phyloP scores from a whole-genome alignment of 805 yeast species.

The Lipomyces spencermartinsiae region DNA sequence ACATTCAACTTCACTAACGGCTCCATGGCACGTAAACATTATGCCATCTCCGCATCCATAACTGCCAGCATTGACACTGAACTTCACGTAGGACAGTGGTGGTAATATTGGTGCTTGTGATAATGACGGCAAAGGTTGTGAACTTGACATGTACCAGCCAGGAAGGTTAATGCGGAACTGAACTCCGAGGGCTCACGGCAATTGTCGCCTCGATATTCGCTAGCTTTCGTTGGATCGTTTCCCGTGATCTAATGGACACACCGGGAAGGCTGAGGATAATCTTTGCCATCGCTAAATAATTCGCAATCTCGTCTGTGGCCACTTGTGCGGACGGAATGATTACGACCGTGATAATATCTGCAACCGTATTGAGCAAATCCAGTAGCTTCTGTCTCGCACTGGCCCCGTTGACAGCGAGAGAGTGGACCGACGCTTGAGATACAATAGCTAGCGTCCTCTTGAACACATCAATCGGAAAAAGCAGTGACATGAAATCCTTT shows the following conservation, averaged over 20 bases:
- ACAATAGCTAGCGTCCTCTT: conserved; percentile 3
- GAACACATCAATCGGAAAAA: conserved; percentile 9
- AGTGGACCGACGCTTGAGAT: not conserved
- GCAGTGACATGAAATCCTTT: conserved; percentile 10
- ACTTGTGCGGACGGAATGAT: conserved; percentile 5
- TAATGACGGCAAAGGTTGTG: not conserved
- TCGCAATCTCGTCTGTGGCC: not conserved
- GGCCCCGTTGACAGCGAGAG: conserved; percentile 5
- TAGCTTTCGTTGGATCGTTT: conserved; percentile 4
- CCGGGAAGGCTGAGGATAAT: conserved; percentile 6
- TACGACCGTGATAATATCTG: conserved; percentile 3
- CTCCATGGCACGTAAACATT: too few relatives aligned
- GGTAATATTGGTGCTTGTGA: not conserved
- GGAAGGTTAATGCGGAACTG: not conserved
- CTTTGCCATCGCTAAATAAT: not conserved
- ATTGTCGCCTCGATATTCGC: not conserved
- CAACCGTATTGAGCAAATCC: conserved; percentile 6
- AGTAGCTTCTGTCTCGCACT: conserved; percentile 4
- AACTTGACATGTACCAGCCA: not conserved
- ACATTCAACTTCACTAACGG: too few relatives aligned
- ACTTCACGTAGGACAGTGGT: too few relatives aligned
- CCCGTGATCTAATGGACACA: not conserved
- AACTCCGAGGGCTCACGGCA: not conserved
- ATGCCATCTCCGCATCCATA: too few relatives aligned
- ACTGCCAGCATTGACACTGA: too few relatives aligned